Evolutionary conservation across 106 monocot species (phyloP).

Genomic region (Dendrobium huoshanense): DNA sequence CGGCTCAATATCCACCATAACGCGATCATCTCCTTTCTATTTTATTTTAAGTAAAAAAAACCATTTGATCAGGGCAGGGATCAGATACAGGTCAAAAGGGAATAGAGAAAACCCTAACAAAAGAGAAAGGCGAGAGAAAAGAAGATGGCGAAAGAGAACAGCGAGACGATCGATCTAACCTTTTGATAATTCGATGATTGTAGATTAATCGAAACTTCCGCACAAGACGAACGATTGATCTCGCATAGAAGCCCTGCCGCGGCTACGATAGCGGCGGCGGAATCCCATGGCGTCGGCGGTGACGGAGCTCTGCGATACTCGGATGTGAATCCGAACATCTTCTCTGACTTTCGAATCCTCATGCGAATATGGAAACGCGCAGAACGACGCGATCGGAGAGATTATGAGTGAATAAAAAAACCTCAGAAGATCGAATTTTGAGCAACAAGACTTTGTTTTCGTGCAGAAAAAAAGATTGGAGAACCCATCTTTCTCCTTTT

Average conservation of each 20-base stretch:
- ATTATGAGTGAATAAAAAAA: background rate
- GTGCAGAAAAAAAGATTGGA: background rate
- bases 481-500: background rate
- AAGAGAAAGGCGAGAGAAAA: background rate
- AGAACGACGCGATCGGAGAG: background rate
- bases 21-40: background rate
- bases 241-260: slow-evolving; percentile 1
- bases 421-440: background rate
- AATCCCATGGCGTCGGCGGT: slow-evolving; percentile 1
- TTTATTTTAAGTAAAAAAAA: background rate
- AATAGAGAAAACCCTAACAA: background rate
- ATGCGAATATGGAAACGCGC: background rate
- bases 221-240: background rate
- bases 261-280: background rate
- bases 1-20: background rate
- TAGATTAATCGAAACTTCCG: too few species aligned
- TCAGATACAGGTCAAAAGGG: background rate
- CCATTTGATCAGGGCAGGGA: slow-evolving; percentile 2
- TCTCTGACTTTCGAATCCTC: background rate
- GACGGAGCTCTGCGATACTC: background rate
- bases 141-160: background rate
- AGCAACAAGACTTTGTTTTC: background rate
- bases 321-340: background rate
- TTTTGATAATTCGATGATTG: background rate
- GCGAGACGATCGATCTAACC: background rate